Base-by-base conservation (phyloP, 768 basidiomycete genomes). In the Tylopilus plumbeoviolaceoides region DNA sequence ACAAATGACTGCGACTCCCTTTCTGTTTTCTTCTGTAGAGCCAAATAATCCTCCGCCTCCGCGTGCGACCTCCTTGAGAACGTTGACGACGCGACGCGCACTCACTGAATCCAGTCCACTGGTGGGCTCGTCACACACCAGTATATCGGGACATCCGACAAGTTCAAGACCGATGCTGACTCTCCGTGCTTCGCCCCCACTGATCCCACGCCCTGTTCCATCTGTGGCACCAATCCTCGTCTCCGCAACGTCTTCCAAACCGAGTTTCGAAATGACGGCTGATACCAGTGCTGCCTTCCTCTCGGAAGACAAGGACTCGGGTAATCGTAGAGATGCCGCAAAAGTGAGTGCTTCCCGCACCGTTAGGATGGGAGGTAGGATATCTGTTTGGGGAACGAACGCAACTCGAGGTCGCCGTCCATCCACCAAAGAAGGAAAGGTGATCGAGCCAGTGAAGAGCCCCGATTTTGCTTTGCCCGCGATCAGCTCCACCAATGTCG, bases 111-210 rank as follows among this genome's bases (percentile, higher is more conserved):
- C 94, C 54, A 97, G 74, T 8, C 89, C 88, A 75, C 65, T 68
- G 2, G 87, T 87, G 7, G 94, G 94, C 62, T 97, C 94, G 61
- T 97, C 94, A 30, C 93, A 75, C 27, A 95, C 82, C 38, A 97
- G 69, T 11, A 97, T 75, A 63, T 93, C 90, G 0, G 94, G 94
- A 38, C 79, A 78, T 0, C 90, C 86, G 44, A 95, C 85, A 10
- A 97, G 77, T 71, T 95, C 94, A 35, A 94, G 71, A 6, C 92
- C 94, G 54, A 97, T 95, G 53, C 87, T 91, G 6, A 97, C 89
- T 46, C 94, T 75, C 43, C 94, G 79, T 77, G 90, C 89, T 69
- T 97, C 93, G 10, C 94, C 94, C 11, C 94, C 94, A 61, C 87
- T 90, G 47, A 97, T 92, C 0, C 91, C 94, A 44, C 92, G 76